A percentile compares a stretch with the other conserved stretches of the same genome.
phyloP scores from a whole-genome alignment of 2,329 filamentous ascomycete genomes.

The Neopestalotiopsis sp. region DNA sequence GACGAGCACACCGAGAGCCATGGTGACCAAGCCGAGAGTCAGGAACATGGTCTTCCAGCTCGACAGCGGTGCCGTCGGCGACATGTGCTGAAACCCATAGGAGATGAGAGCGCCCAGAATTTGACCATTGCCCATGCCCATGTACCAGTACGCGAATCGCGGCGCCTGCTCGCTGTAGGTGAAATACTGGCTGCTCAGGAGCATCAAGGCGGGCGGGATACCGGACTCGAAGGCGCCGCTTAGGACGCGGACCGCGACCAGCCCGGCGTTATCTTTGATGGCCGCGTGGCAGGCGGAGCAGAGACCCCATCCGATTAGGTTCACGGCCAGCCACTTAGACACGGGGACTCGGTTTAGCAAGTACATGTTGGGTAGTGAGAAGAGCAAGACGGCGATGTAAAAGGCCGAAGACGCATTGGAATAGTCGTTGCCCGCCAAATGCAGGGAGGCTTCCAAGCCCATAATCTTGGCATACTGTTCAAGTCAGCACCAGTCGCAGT shows the following conservation, averaged over 20 bases:
- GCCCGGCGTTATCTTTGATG: neutral
- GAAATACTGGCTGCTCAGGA: conserved; percentile 12
- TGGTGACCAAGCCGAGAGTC: conserved; percentile 8
- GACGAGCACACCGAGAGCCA: neutral
- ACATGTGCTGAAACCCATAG: conserved; percentile 11
- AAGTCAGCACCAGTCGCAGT: neutral
- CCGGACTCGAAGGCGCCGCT: conserved; percentile 12
- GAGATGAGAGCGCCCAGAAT: conserved; percentile 12
- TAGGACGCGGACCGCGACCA: neutral
- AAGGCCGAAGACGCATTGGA: conserved; percentile 12
- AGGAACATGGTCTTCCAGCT: conserved; percentile 18
- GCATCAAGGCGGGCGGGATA: conserved; percentile 4
- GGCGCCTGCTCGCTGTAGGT: conserved; percentile 7
- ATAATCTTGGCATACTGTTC: conserved; percentile 15
- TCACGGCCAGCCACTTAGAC: neutral
- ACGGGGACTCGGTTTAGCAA: conserved; percentile 6
- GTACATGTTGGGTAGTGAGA: conserved; percentile 11
- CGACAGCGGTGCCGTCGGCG: neutral
- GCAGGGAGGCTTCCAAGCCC: neutral
- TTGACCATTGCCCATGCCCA: conserved; percentile 8
- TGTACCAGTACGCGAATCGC: conserved; percentile 6
- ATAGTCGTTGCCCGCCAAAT: conserved; percentile 10
- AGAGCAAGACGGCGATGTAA: conserved; percentile 6
- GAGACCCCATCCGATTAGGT: conserved; percentile 7
- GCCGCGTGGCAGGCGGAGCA: conserved; percentile 5